phyloP scores from a whole-genome alignment of 805 yeast species.

The Kazachstania taianensis region DNA sequence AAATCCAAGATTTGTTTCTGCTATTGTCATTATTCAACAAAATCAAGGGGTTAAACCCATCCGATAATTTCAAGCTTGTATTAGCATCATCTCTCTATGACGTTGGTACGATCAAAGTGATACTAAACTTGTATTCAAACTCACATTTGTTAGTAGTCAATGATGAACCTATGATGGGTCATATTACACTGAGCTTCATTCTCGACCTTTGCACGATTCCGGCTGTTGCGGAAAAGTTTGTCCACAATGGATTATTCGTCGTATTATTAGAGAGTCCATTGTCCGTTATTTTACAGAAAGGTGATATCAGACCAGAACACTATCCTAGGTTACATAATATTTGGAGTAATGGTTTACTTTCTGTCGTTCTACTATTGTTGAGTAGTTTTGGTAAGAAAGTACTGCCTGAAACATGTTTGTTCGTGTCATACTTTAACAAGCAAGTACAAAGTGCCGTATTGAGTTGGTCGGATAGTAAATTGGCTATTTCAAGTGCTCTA shows the following conservation, averaged over 20 bases:
- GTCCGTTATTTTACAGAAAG: constrained; percentile 55
- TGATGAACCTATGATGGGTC: constrained; percentile 62
- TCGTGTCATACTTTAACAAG: constrained; percentile 49
- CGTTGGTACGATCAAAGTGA: constrained; percentile 50
- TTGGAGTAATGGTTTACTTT: constrained; percentile 82
- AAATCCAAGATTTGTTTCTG: constrained; percentile 55
- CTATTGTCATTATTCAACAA: constrained; percentile 55
- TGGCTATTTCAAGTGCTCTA: constrained; percentile 38
- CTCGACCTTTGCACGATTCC: constrained; percentile 56
- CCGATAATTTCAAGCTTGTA: constrained; percentile 37
- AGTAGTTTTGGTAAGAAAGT: constrained; percentile 54
- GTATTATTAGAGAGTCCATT: constrained; percentile 67
- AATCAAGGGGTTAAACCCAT: constrained; percentile 40
- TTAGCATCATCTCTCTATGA: constrained; percentile 45
- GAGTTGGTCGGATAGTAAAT: constrained; percentile 48
- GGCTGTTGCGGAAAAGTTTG: constrained; percentile 54
- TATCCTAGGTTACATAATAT: constrained; percentile 54
- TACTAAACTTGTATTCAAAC: constrained; percentile 56
- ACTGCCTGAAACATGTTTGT: constrained; percentile 54
- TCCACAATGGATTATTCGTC: constrained; percentile 53
- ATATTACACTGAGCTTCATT: constrained; percentile 55
- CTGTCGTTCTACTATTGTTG: constrained; percentile 51
- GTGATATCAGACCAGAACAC: constrained; percentile 43
- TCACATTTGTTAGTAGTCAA: constrained; percentile 52
- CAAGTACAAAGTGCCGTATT: constrained; percentile 57